Evolutionary conservation across 2,329 filamentous ascomycete genomes (phyloP).

Genomic region (Didymella segeticola): DNA sequence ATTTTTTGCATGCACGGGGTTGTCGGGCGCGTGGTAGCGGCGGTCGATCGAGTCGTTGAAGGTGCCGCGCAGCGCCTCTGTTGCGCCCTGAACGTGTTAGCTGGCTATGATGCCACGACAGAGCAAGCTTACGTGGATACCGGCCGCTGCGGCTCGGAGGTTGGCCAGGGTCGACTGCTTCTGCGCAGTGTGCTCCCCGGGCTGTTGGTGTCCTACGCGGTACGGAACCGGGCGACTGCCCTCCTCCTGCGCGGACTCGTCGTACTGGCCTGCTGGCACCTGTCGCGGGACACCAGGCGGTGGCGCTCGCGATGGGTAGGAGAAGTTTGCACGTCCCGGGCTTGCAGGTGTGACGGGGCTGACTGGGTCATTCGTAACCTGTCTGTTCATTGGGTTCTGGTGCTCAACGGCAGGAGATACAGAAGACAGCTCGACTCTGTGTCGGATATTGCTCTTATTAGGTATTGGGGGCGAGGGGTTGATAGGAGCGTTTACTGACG

Average conservation of each 20-base stretch:
- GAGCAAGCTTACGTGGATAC: slow-evolving; percentile 42
- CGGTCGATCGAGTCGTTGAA: slow-evolving; percentile 44
- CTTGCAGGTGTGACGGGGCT: slow-evolving; percentile 38
- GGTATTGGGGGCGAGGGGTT: slow-evolving; percentile 42
- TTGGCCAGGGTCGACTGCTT: slow-evolving; percentile 43
- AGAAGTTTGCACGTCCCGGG: slow-evolving; percentile 43
- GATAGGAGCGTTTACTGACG: slow-evolving; percentile 16
- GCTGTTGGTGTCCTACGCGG: slow-evolving; percentile 26
- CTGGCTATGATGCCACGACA: neutral
- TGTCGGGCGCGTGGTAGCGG: slow-evolving; percentile 32
- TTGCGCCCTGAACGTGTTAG: slow-evolving; percentile 37
- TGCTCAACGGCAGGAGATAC: slow-evolving; percentile 42
- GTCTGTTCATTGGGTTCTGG: slow-evolving; percentile 41
- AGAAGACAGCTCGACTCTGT: slow-evolving; percentile 44
- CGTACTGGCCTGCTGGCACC: slow-evolving; percentile 22
- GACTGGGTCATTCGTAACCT: slow-evolving; percentile 26
- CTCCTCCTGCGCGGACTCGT: slow-evolving; percentile 13
- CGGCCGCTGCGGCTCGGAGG: slow-evolving; percentile 43
- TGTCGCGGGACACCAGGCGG: slow-evolving; percentile 43
- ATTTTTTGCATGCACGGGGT: slow-evolving; percentile 41
- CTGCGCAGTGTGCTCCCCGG: slow-evolving; percentile 17
- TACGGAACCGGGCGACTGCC: slow-evolving; percentile 30
- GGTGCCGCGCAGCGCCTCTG: slow-evolving; percentile 46
- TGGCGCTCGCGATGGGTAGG: slow-evolving; percentile 42
- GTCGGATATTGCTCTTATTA: slow-evolving; percentile 44